These are phyloP conservation scores for Arabidopsis thaliana DNA, from an alignment of 345 rosid species.

Conservation along the genomic window TAIR10.1 NC_003071.7:15740001-15740500, in stretches of 20 bases:
- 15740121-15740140: constrained; percentile 72
- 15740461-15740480: constrained; percentile 95
- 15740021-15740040: neutral
- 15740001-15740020: neutral
- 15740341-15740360: constrained; percentile 95
- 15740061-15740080: constrained; percentile 69
- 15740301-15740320: constrained; percentile 95
- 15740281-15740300: constrained; percentile 70
- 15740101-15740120: constrained; percentile 75
- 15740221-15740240: constrained; percentile 85
- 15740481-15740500: constrained; percentile 86
- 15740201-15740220: constrained; percentile 68
- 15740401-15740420: constrained; percentile 20
- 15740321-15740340: constrained; percentile 98
- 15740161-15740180: neutral
- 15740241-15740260: constrained; percentile 89
- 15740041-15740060: constrained; percentile 38
- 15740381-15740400: constrained; percentile 3
- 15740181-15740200: constrained; percentile 1
- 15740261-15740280: constrained; percentile 65
- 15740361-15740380: constrained; percentile 25
- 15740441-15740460: constrained; percentile 74
- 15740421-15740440: constrained; percentile 30
- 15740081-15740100: constrained; percentile 80
- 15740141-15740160: constrained; percentile 7